A percentile compares a stretch with the other conserved stretches of the same genome.
These are phyloP conservation scores for Echites panduratus DNA, from an alignment of 257 asterid species.

Conservation along the genomic window DNA sequence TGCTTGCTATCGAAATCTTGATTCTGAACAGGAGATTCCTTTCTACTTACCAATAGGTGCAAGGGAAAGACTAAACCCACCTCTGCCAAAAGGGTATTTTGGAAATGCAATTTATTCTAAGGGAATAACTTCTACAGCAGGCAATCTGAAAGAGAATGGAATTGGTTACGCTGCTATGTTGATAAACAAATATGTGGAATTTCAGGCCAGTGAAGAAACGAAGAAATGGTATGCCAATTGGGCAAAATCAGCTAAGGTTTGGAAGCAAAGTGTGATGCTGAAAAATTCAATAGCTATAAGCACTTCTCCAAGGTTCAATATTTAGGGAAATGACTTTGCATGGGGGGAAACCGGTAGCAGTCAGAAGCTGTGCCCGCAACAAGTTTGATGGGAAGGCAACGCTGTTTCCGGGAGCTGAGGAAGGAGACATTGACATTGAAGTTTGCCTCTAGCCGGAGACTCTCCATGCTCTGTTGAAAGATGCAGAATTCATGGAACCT, in stretches of 20 bases:
- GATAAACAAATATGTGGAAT: no score
- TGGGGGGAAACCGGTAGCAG: conserved; percentile 51
- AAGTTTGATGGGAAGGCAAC: conserved; percentile 38
- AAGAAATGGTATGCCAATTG: conserved; percentile 20
- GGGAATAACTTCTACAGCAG: no score
- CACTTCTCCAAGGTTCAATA: conserved; percentile 41
- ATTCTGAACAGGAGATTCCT: background rate
- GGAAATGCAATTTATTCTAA: no score
- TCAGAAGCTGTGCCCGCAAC: conserved; percentile 38
- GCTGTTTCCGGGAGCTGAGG: conserved; percentile 25
- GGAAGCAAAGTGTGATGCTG: background rate
- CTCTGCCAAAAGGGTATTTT: no score
- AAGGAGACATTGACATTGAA: conserved; percentile 51
- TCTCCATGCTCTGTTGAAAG: conserved; percentile 25
- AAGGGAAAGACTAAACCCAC: no score
- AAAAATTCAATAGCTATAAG: conserved; percentile 15
- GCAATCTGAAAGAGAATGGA: no score
- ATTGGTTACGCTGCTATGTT: no score
- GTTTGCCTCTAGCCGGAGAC: conserved; percentile 31
- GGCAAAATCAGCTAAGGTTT: conserved; percentile 26
- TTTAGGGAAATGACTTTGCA: conserved; percentile 14
- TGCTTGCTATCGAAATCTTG: conserved; percentile 18
- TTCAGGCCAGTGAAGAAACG: conserved; percentile 12
- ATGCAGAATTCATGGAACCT: conserved; percentile 37
- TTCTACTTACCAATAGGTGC: conserved; percentile 18